Evolutionary conservation across 2,329 filamentous ascomycete genomes (phyloP), one percentile per base, ranked within the genome.

Genomic region (Helminthosporium solani): DNA sequence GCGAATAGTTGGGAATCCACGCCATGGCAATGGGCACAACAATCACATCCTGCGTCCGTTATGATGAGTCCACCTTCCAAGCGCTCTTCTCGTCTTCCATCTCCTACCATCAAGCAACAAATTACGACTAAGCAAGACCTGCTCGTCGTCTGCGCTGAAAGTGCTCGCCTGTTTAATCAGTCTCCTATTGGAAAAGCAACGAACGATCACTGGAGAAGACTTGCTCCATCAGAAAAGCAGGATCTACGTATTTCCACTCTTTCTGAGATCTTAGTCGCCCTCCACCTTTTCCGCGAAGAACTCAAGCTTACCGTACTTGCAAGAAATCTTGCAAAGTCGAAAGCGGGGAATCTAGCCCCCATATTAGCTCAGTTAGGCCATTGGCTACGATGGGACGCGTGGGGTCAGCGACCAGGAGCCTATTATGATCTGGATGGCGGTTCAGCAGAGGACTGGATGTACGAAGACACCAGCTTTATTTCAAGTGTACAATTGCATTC

Each of bases 241-340:
- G 67, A 70, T 31, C 46, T 70, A 15, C 63, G 66, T 14, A 77
- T 61, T 72, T 83, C 44, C 78, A 87, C 27, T 74, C 86, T 64
- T 81, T 88, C 60, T 77, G 87, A 41, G 20, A 79, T 92, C 30
- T 75, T 95, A 53, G 75, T 85, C 31, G 86, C 82, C 1, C 75
- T 99, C 11, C 94, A 99, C 71, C 76, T 97, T 2, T 75, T 95
- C n/a, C 79, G 87, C 0, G 92, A 99, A 67, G 94, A 99, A 66
- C 79, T 87, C 52, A 97, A 95, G 64, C 79, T 99, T 1, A 83
- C 88, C 50, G 80, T 85, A 3, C 72, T 75, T 44, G 75, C 76
- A 35, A 70, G 72, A n/a, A 76, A 80, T 51, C 66, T 71, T n/a
- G 70, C 75, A 9, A 69, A 64, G 38, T 68, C 67, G 16, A 71